Evolutionary conservation across 495 filamentous ascomycete species (phyloP).

Genomic region (Hypoxylon trugodes): DNA sequence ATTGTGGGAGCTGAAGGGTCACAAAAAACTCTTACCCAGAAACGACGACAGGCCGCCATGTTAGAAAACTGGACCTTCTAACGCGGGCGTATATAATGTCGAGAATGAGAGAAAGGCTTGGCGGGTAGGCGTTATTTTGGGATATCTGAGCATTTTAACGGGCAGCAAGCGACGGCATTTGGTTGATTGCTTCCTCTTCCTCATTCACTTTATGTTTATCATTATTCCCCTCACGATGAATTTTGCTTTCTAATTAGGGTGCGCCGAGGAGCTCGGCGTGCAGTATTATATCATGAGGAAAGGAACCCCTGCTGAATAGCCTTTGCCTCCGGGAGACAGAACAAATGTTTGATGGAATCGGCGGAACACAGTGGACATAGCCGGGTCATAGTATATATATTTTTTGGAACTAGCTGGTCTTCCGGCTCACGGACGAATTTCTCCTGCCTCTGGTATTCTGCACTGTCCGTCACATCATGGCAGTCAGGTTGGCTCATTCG

Average conservation of each 20-base stretch:
- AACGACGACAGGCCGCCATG: constrained; percentile 44
- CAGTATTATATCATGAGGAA: constrained; percentile 19
- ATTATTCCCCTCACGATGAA: constrained; percentile 11
- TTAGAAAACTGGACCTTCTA: constrained; percentile 48
- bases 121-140: constrained; percentile 28
- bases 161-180: constrained; percentile 40
- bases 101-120: constrained; percentile 18
- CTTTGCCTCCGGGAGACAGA: constrained; percentile 7
- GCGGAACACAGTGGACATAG: constrained; percentile 23
- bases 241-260: constrained; percentile 6
- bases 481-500: too few species aligned
- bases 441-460: constrained; percentile 3
- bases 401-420: background rate
- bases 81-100: constrained; percentile 26
- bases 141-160: constrained; percentile 36
- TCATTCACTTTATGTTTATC: constrained; percentile 20
- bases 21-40: constrained; percentile 38
- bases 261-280: constrained; percentile 9
- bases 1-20: constrained; percentile 35
- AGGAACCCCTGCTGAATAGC: background rate
- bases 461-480: too few species aligned
- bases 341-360: constrained; percentile 1
- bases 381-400: constrained; percentile 32
- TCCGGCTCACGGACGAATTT: background rate
- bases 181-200: constrained; percentile 35